Conservation (phyloP, 805 yeast genomes). For the Candida michaelii region DNA sequence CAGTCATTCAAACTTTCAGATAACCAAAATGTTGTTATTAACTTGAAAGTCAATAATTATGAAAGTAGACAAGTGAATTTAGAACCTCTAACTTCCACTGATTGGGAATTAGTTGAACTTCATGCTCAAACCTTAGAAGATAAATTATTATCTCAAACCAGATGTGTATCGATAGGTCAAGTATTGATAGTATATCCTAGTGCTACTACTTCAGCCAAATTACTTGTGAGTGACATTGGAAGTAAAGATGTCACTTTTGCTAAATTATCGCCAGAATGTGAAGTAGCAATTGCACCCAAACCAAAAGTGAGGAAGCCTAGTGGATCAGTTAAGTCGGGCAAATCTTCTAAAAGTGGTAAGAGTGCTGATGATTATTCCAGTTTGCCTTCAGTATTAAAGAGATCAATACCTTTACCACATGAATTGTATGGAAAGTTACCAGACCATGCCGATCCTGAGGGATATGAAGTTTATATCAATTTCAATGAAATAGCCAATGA, state of each 20-base stretch:
- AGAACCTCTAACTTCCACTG: conserved; percentile 74
- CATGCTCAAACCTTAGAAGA: conserved; percentile 78
- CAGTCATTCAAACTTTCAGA: conserved; percentile 47
- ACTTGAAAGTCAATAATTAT: conserved; percentile 48
- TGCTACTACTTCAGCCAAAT: conserved; percentile 56
- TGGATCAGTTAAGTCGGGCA: conserved; percentile 24
- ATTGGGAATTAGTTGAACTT: conserved; percentile 88
- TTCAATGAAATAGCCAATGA: conserved; percentile 34
- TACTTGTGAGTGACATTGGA: conserved; percentile 48
- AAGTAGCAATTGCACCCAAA: conserved; percentile 75
- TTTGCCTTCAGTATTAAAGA: conserved; percentile 41
- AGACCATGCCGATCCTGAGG: conserved; percentile 16
- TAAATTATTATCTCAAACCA: conserved; percentile 71
- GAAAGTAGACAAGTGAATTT: conserved; percentile 63
- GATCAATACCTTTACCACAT: conserved; percentile 62
- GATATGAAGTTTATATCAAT: conserved; percentile 48
- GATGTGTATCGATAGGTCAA: conserved; percentile 66
- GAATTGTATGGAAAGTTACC: conserved; percentile 24
- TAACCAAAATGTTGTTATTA: conserved; percentile 36
- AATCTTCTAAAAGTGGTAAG: conserved; percentile 19
- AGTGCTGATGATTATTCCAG: conserved; percentile 25
- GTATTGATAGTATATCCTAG: conserved; percentile 69
- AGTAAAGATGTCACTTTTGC: conserved; percentile 46
- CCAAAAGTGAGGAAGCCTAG: conserved; percentile 28
- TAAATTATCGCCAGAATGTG: conserved; percentile 60